Conservation (phyloP, 2,329 filamentous ascomycete genomes). For the Monilinia vaccinii-corymbosi region DNA sequence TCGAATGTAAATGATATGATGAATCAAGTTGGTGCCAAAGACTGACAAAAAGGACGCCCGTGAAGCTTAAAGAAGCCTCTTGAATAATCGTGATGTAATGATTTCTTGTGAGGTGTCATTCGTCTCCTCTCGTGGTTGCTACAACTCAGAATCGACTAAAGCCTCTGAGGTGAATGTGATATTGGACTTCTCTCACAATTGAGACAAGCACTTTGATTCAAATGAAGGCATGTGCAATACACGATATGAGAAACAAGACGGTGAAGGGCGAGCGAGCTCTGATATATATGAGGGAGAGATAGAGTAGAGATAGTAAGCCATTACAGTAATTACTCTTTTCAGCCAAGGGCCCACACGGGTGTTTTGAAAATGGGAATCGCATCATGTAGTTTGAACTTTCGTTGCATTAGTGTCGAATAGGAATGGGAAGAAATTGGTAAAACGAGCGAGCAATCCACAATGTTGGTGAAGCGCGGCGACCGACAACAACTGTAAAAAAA, state of each 20-base stretch:
- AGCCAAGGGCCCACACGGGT: background rate
- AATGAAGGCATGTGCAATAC: background rate
- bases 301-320: background rate
- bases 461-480: background rate
- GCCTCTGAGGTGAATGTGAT: background rate
- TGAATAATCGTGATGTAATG: conserved; percentile 8
- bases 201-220: background rate
- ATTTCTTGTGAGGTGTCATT: conserved; percentile 10
- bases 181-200: background rate
- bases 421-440: conserved; percentile 2
- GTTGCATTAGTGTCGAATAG: conserved; percentile 3
- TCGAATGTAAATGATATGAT: background rate
- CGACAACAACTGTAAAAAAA: conserved; percentile 5
- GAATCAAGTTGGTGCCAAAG: background rate
- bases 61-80: conserved; percentile 9
- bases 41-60: conserved; percentile 4
- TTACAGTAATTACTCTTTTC: background rate
- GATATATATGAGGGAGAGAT: conserved; percentile 5
- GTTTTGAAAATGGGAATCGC: conserved; percentile 4
- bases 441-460: conserved; percentile 1
- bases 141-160: background rate
- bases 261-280: background rate
- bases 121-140: conserved; percentile 1
- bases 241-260: background rate
- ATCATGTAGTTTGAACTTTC: background rate